Evolutionary conservation across 2,329 filamentous ascomycete genomes (phyloP).

Genomic region (Sclerotiophoma versabilis): DNA sequence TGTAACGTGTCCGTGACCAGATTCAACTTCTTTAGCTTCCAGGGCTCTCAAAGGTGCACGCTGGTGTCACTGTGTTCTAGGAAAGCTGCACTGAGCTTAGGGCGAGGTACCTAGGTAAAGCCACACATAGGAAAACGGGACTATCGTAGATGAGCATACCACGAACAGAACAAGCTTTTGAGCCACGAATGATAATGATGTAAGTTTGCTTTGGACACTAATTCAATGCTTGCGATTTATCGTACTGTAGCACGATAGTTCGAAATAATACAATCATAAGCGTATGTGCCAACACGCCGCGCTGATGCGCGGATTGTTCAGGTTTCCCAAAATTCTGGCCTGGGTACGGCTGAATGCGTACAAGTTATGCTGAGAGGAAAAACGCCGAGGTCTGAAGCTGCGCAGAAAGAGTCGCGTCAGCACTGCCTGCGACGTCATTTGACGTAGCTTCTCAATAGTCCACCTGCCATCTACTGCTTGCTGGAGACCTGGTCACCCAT

Average conservation of each 20-base stretch:
- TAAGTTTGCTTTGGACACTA: neutral
- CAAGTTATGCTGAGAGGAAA: conserved; percentile 9
- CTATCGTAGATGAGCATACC: neutral
- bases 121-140: conserved; percentile 7
- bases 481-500: conserved; percentile 82
- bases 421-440: conserved; percentile 14
- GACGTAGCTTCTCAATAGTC: conserved; percentile 18
- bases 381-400: conserved; percentile 16
- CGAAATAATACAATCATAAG: conserved; percentile 6
- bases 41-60: neutral
- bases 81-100: neutral
- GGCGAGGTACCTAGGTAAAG: neutral
- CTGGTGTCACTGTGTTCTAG: neutral
- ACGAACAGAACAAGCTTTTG: neutral
- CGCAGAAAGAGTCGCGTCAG: conserved; percentile 19
- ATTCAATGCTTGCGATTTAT: conserved; percentile 3
- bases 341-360: neutral
- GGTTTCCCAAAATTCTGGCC: neutral
- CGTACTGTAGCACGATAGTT: conserved; percentile 7
- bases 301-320: neutral
- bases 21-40: neutral
- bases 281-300: conserved; percentile 1
- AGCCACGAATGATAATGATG: neutral
- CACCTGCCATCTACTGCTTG: conserved; percentile 51
- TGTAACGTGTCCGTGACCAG: neutral